Conservation (phyloP, 2,329 filamentous ascomycete genomes). For the Lecanosticta acicola region DNA sequence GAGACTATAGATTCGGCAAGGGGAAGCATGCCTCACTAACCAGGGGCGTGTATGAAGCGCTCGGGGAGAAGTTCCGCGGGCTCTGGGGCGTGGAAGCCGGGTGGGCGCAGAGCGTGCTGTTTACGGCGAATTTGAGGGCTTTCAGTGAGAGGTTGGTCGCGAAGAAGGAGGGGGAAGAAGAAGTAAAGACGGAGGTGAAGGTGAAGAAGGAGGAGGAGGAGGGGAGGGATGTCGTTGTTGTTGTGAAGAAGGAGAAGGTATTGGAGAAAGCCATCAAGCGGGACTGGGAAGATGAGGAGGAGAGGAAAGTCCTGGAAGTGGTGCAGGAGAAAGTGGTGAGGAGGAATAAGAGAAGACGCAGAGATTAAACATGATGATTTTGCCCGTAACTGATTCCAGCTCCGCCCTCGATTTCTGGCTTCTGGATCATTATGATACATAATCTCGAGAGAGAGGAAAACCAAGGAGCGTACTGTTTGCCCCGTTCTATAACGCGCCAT, state of each 20-base stretch:
- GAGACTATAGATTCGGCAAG: slow-evolving; percentile 89
- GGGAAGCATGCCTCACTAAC: slow-evolving; percentile 79
- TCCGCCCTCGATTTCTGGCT: no score
- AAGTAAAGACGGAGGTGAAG: slow-evolving; percentile 34
- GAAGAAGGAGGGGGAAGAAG: slow-evolving; percentile 46
- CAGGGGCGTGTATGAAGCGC: slow-evolving; percentile 79
- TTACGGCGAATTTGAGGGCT: slow-evolving; percentile 82
- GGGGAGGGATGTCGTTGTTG: slow-evolving; percentile 31
- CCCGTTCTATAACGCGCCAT: no score
- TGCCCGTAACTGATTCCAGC: no score
- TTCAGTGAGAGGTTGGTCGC: slow-evolving; percentile 64
- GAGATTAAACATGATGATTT: no score
- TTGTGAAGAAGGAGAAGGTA: slow-evolving; percentile 31
- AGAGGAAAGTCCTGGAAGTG: slow-evolving; percentile 36
- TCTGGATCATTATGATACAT: no score
- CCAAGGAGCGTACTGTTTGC: no score
- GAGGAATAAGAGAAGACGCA: slow-evolving; percentile 34
- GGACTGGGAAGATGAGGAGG: slow-evolving; percentile 36
- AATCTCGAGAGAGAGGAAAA: no score
- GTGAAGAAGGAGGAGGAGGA: slow-evolving; percentile 26
- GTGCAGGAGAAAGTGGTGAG: slow-evolving; percentile 35
- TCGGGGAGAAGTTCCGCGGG: slow-evolving; percentile 81
- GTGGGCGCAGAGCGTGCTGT: slow-evolving; percentile 96
- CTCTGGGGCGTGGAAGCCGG: slow-evolving; percentile 92
- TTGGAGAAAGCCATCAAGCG: slow-evolving; percentile 38